phyloP scores from a whole-genome alignment of 331 rosid genomes.

The Cucumis variabilis region DNA sequence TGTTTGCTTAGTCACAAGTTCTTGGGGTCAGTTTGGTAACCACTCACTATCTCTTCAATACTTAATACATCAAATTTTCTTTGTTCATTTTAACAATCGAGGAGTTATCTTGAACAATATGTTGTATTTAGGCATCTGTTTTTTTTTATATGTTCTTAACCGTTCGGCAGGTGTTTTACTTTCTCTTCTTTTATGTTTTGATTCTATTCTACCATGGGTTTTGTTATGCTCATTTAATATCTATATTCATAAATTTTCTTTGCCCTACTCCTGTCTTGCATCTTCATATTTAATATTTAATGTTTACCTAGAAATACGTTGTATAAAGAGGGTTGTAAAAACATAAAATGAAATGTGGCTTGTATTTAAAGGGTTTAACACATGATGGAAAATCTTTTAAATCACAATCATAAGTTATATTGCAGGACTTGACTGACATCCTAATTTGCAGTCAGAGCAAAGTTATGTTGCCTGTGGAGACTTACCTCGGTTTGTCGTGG shows the following conservation, averaged over 20 bases:
- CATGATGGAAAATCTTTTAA: conserved; percentile 14
- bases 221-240: too few species aligned
- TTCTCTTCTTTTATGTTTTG: too few species aligned
- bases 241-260: too few species aligned
- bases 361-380: background rate
- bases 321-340: too few species aligned
- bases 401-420: conserved; percentile 29
- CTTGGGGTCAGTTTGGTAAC: conserved; percentile 65
- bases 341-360: conserved; percentile 6
- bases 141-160: background rate
- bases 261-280: too few species aligned
- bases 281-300: too few species aligned
- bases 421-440: conserved; percentile 94
- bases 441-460: conserved; percentile 71
- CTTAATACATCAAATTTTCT: background rate
- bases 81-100: background rate
- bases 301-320: too few species aligned
- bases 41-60: background rate
- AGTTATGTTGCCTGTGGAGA: conserved; percentile 76
- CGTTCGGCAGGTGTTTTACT: background rate
- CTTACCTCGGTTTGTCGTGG: conserved; percentile 96
- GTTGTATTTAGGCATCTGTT: background rate
- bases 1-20: conserved; percentile 52
- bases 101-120: background rate
- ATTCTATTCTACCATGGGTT: too few species aligned